Conservation (phyloP, 768 basidiomycete genomes). For the Inosperma sp. region DNA sequence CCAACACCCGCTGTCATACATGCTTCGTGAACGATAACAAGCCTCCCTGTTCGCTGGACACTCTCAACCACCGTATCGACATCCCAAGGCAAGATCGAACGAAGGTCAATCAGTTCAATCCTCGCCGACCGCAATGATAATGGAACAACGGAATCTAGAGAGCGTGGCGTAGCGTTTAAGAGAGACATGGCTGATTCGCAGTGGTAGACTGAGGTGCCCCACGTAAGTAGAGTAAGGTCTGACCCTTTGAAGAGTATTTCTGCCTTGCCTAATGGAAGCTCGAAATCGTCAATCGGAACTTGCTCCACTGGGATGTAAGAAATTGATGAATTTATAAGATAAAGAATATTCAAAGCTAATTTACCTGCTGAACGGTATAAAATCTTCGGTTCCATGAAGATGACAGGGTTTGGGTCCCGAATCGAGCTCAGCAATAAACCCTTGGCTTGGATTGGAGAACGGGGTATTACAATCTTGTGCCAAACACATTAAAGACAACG, state of each 20-base stretch:
- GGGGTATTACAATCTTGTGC: conserved; percentile 78
- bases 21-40: conserved; percentile 91
- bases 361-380: conserved; percentile 84
- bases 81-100: conserved; percentile 89
- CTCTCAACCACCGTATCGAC: conserved; percentile 75
- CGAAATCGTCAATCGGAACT: conserved; percentile 84
- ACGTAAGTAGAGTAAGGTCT: conserved; percentile 86
- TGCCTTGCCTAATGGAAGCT: conserved; percentile 77
- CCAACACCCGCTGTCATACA: conserved; percentile 85
- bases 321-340: conserved; percentile 1
- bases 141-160: conserved; percentile 64
- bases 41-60: conserved; percentile 76
- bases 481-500: not conserved
- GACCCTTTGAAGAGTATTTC: conserved; percentile 70
- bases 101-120: conserved; percentile 85
- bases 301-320: conserved; percentile 62
- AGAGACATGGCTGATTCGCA: conserved; percentile 81
- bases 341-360: not conserved
- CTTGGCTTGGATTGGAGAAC: conserved; percentile 94
- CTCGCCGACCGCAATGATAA: conserved; percentile 58
- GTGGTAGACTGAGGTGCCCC: conserved; percentile 92
- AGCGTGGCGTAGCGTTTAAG: conserved; percentile 59
- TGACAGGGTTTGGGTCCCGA: conserved; percentile 88
- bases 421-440: conserved; percentile 83
- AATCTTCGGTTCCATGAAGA: conserved; percentile 95